Evolutionary conservation across 768 basidiomycete species (phyloP).

Genomic region (Tulasnella sp.): DNA sequence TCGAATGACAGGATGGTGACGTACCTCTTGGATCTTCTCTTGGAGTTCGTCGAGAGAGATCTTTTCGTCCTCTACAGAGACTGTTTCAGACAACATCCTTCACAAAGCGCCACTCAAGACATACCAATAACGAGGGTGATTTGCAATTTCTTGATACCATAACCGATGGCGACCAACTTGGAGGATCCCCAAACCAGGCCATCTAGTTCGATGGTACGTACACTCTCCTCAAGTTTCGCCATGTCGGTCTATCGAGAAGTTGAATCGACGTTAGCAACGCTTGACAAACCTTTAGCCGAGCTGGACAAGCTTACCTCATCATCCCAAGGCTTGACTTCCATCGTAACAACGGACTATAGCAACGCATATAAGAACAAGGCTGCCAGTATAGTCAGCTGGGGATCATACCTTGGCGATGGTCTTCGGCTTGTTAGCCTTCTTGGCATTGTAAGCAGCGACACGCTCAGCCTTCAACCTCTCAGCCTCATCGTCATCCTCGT

Average conservation of each 20-base stretch:
- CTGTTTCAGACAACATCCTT: neutral
- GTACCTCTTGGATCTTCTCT: conserved; percentile 60
- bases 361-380: conserved; percentile 7
- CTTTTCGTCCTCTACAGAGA: conserved; percentile 73
- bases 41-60: conserved; percentile 88
- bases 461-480: conserved; percentile 84
- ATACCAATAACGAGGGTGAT: conserved; percentile 41
- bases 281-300: too few relatives aligned
- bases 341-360: conserved; percentile 82
- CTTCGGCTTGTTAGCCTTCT: conserved; percentile 87
- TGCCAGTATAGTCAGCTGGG: neutral
- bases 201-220: conserved; percentile 74
- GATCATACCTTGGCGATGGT: conserved; percentile 63
- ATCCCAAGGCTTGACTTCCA: conserved; percentile 99
- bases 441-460: conserved; percentile 81
- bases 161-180: conserved; percentile 87
- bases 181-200: conserved; percentile 94
- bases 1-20: neutral
- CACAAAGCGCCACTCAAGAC: conserved; percentile 25
- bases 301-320: too few relatives aligned
- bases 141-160: conserved; percentile 88
- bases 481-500: conserved; percentile 72
- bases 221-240: conserved; percentile 65
- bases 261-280: too few relatives aligned
- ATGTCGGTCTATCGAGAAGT: too few relatives aligned